phyloP scores from a whole-genome alignment of 2,329 filamentous ascomycete species.

The Pseudopyricularia cyperi region DNA sequence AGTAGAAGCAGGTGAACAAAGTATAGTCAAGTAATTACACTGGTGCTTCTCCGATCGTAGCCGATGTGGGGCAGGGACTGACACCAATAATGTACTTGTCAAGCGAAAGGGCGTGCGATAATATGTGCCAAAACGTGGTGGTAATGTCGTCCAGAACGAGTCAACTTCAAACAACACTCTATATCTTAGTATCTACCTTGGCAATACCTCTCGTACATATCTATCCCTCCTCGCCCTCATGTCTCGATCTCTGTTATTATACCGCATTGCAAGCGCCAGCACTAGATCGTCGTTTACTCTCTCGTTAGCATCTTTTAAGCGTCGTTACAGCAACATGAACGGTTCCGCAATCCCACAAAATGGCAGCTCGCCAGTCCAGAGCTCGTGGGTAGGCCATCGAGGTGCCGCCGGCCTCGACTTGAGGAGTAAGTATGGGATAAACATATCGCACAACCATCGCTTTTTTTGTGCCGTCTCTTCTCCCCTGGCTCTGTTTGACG shows the following conservation, averaged over 20 bases:
- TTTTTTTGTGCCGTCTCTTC: too few species aligned
- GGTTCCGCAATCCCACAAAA: not conserved
- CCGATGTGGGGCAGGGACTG: not conserved
- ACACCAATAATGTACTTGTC: not conserved
- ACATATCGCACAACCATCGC: not conserved
- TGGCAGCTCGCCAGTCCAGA: slow-evolving; percentile 3
- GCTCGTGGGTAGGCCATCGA: slow-evolving; percentile 17
- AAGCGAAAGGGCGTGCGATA: too few species aligned
- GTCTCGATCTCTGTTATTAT: not conserved
- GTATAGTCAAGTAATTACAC: too few species aligned
- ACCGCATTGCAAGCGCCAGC: not conserved
- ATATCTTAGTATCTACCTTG: too few species aligned
- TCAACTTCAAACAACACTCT: too few species aligned
- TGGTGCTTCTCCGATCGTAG: too few species aligned
- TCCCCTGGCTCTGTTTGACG: too few species aligned
- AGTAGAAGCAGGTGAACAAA: too few species aligned
- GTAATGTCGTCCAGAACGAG: too few species aligned
- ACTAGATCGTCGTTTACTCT: not conserved
- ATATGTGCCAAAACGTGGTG: too few species aligned
- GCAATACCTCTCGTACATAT: too few species aligned
- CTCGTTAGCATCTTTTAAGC: not conserved
- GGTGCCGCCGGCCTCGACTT: slow-evolving; percentile 18
- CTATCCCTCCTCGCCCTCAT: too few species aligned
- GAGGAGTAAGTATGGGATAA: slow-evolving; percentile 13
- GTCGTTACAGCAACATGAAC: not conserved